Evolutionary conservation across 371 early-diverging fungal species (phyloP), one percentile per base, ranked within the genome.

Genomic region (Mucor indicus): DNA sequence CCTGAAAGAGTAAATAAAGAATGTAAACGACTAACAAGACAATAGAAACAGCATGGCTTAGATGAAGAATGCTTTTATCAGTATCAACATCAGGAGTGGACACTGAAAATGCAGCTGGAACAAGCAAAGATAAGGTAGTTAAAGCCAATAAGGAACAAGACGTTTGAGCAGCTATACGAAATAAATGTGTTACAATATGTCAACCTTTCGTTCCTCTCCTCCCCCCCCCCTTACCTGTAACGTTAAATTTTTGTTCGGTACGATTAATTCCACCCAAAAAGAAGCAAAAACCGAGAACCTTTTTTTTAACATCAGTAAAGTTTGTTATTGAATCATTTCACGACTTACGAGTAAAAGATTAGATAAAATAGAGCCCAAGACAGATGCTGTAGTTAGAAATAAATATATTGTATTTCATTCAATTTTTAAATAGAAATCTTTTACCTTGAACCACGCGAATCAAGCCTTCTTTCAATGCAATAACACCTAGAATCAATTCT

Each of bases 61-160:
- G 54, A 1, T 77, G 67, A 22, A 85, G 40, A 36, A 86, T 72
- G n/a, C 81, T 20, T 39, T 69, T 55, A 8, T 61, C 57, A 1
- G 67, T 55, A 22, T 46, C 46, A 16, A 40, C 38, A 30, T 54
- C 45, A 36, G 33, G 24, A 22, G 44, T 44, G 16, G 74, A 60
- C 23, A 60, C 60, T 38, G 55, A 58, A 55, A 91, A 91, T 0
- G 91, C 91, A 12, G 92, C 89, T n/a, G 94, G 94, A 16, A 93
- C 69, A 45, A 95, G 49, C 13, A 91, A 69, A 17, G 89, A 85
- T 40, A 90, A 51, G 12, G 89, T 85, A 0, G 89, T 79, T 42
- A 95, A 58, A 3, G 87, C 82, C 50, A 93, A 58, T 8, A 95
- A 77, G 3, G 90, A 86, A 9, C 88, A 75, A 11, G 83, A 81